phyloP scores from a whole-genome alignment of 371 early-diverging fungal genomes.

The Mortierella sp. region DNA sequence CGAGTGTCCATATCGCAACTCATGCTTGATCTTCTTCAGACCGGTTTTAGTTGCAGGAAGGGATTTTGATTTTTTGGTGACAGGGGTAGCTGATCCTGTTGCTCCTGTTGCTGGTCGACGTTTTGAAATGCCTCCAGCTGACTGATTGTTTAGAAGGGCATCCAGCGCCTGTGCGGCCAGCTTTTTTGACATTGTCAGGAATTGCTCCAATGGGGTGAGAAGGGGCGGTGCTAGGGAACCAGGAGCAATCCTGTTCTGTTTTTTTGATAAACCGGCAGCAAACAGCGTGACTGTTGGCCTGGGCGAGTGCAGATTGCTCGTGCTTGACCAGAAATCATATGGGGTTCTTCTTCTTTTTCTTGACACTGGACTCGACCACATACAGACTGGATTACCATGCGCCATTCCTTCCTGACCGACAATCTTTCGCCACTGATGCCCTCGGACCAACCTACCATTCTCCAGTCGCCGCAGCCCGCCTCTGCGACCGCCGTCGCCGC shows the following conservation, averaged over 20 bases:
- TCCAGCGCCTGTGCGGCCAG: slow-evolving; percentile 49
- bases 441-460: slow-evolving; percentile 24
- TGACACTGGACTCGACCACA: not conserved
- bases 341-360: not conserved
- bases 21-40: slow-evolving; percentile 65
- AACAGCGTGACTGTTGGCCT: no score
- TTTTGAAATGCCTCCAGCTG: not conserved
- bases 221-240: no score
- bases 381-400: slow-evolving; percentile 15
- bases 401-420: slow-evolving; percentile 38
- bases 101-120: not conserved
- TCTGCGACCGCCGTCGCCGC: slow-evolving; percentile 10
- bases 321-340: no score
- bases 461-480: slow-evolving; percentile 22
- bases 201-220: no score
- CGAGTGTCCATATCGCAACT: slow-evolving; percentile 66
- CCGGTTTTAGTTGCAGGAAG: slow-evolving; percentile 70
- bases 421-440: slow-evolving; percentile 22
- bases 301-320: no score
- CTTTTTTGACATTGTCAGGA: slow-evolving; percentile 40
- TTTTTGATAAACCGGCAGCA: no score
- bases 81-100: not conserved
- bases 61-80: slow-evolving; percentile 3
- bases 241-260: no score
- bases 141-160: slow-evolving; percentile 21